Conservation (phyloP, 345 rosid species). For the Linum lewisii region DNA sequence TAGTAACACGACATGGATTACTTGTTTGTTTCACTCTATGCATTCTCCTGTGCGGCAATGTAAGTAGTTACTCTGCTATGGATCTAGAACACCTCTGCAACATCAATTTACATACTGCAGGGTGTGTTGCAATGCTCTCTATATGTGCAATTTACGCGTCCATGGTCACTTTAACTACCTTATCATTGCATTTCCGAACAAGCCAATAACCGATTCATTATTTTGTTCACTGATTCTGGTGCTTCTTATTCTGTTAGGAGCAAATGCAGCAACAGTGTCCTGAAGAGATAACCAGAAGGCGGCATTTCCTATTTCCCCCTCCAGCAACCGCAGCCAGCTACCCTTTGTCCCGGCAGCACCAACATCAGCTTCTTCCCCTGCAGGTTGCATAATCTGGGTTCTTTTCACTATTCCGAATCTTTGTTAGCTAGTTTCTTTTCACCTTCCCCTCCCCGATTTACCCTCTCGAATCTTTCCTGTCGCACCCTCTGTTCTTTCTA, state of each 20-base stretch:
- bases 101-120: too few relatives aligned
- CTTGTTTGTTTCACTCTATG: too few relatives aligned
- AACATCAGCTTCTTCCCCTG: conserved; percentile 24
- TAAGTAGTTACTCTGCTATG: too few relatives aligned
- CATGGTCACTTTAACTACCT: not conserved
- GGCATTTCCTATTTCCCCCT: conserved; percentile 1
- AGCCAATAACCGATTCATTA: too few relatives aligned
- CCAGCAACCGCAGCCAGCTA: conserved; percentile 3
- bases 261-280: conserved; percentile 33
- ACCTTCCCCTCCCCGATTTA: conserved; percentile 8
- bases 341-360: not conserved
- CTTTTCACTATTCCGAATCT: conserved; percentile 9
- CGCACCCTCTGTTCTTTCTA: conserved; percentile 5
- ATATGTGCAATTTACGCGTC: not conserved
- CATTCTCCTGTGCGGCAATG: too few relatives aligned
- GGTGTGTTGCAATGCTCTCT: too few relatives aligned
- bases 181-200: not conserved
- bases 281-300: conserved; percentile 28
- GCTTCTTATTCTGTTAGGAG: conserved; percentile 24
- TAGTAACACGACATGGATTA: too few relatives aligned
- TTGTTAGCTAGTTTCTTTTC: not conserved
- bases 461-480: conserved; percentile 16
- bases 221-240: conserved; percentile 8
- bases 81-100: too few relatives aligned
- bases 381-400: conserved; percentile 26